A percentile compares a stretch with the other conserved stretches of the same genome.
These are phyloP conservation scores for Flaveria trinervia DNA, from an alignment of 129 eudicot genomes.

Conservation along the genomic window DNA sequence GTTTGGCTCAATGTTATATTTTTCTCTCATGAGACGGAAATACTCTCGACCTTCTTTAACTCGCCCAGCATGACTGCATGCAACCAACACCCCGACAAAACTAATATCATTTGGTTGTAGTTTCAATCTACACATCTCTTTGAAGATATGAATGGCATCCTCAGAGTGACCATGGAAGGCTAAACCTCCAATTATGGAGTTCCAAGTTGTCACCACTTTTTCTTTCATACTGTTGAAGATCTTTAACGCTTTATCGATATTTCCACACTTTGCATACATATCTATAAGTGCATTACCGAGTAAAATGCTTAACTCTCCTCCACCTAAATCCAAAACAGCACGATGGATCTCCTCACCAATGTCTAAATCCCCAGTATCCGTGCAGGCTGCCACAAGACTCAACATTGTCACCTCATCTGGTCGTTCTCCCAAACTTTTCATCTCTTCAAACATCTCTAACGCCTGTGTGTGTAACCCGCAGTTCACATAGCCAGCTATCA, in stretches of 20 bases:
- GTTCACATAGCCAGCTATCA: conserved; percentile 66
- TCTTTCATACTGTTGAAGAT: conserved; percentile 62
- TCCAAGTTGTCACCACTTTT: conserved; percentile 70
- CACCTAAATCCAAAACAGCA: conserved; percentile 49
- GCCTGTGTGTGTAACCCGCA: conserved; percentile 47
- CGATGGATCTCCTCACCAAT: conserved; percentile 67
- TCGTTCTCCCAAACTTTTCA: conserved; percentile 52
- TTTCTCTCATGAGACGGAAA: conserved; percentile 53
- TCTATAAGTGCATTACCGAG: conserved; percentile 76
- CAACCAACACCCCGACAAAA: conserved; percentile 67
- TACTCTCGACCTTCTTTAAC: conserved; percentile 62
- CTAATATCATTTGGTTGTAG: conserved; percentile 58
- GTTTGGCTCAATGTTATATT: conserved; percentile 59
- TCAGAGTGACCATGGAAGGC: conserved; percentile 73
- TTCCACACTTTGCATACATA: conserved; percentile 83
- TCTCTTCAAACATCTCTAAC: conserved; percentile 67
- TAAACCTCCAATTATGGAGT: conserved; percentile 62
- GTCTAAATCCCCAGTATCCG: conserved; percentile 60
- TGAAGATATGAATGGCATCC: conserved; percentile 56
- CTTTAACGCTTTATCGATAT: conserved; percentile 52
- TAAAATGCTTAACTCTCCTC: conserved; percentile 48
- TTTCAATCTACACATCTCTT: conserved; percentile 51
- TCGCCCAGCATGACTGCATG: conserved; percentile 81
- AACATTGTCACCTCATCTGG: conserved; percentile 90
- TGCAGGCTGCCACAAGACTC: conserved; percentile 69